These are phyloP conservation scores for Aspergillus aculeatinus DNA, from an alignment of 2,329 filamentous ascomycete genomes.

Conservation along the genomic window DNA sequence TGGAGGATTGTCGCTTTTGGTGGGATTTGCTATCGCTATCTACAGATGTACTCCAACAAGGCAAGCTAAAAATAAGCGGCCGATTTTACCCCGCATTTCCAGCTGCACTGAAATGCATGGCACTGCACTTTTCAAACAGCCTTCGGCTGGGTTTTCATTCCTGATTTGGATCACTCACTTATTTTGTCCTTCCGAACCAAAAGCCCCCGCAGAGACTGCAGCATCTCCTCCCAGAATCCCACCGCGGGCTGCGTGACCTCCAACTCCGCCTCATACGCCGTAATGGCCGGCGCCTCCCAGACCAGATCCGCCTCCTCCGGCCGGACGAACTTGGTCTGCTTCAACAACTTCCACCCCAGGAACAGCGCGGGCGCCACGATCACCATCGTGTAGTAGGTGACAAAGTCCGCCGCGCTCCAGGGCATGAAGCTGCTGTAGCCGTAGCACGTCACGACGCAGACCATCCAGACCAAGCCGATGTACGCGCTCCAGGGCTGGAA, in stretches of 20 bases:
- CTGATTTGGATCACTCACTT: not conserved
- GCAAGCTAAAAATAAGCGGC: too few relatives aligned
- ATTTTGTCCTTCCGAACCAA: not conserved
- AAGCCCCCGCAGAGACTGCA: not conserved
- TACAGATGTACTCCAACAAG: too few relatives aligned
- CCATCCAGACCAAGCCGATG: conserved; percentile 56
- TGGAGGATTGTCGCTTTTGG: too few relatives aligned
- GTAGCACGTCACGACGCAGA: conserved; percentile 67
- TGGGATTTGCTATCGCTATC: too few relatives aligned
- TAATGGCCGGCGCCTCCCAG: conserved; percentile 15
- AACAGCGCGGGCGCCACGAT: conserved; percentile 65
- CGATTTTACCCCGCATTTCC: too few relatives aligned
- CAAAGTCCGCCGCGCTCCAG: conserved; percentile 49
- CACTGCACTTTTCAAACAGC: too few relatives aligned
- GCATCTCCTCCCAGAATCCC: conserved; percentile 17
- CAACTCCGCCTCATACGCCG: conserved; percentile 14
- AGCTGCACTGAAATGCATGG: too few relatives aligned
- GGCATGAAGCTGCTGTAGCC: conserved; percentile 72
- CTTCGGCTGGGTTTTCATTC: too few relatives aligned
- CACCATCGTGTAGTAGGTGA: conserved; percentile 69
- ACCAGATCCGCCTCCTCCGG: conserved; percentile 12
- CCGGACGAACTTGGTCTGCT: conserved; percentile 4
- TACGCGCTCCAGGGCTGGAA: conserved; percentile 69
- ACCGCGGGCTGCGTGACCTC: conserved; percentile 10
- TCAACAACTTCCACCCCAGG: conserved; percentile 60